Conservation (phyloP, 495 filamentous ascomycete species). For the Pseudoneurospora amorphoporcata region DNA sequence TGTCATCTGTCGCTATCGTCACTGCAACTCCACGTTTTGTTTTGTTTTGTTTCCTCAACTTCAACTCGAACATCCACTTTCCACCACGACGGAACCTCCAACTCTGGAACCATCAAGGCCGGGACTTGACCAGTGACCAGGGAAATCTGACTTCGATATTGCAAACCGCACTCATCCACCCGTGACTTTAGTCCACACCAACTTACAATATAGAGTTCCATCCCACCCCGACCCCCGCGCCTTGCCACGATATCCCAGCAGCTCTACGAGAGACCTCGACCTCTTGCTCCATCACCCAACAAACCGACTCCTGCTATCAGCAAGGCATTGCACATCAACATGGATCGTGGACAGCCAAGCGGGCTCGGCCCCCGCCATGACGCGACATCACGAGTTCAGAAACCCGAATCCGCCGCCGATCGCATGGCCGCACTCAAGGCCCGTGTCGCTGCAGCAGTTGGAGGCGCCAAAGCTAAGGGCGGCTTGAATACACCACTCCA, state of each 20-base stretch:
- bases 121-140: neutral
- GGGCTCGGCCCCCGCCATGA: conserved; percentile 46
- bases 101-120: neutral
- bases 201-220: neutral
- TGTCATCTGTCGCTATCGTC: neutral
- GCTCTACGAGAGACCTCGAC: neutral
- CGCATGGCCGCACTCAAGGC: conserved; percentile 66
- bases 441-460: conserved; percentile 66
- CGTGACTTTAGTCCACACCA: neutral
- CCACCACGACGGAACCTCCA: neutral
- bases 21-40: neutral
- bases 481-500: conserved; percentile 86
- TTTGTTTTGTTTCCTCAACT: neutral
- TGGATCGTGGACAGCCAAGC: conserved; percentile 34
- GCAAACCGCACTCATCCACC: neutral
- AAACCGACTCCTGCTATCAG: neutral
- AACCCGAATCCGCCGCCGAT: conserved; percentile 42
- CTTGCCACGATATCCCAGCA: neutral
- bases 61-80: neutral
- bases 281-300: neutral
- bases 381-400: conserved; percentile 37
- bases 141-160: neutral
- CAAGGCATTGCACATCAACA: conserved; percentile 1
- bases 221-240: neutral
- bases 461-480: conserved; percentile 49